Conservation (phyloP, 2,329 filamentous ascomycete genomes). For the Karstenula rhodostoma region DNA sequence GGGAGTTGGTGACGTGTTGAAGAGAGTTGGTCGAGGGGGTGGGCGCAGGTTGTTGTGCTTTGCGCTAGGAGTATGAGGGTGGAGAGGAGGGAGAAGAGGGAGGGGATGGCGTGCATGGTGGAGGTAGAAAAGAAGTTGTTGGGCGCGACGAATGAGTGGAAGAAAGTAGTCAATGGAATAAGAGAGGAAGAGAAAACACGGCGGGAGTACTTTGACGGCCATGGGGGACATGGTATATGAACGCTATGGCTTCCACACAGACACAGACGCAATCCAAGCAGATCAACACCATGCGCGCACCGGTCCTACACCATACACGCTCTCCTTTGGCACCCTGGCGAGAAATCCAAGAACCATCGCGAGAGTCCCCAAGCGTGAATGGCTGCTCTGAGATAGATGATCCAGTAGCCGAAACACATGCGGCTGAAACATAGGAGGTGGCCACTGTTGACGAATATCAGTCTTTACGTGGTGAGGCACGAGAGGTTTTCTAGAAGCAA, state of each 20-base stretch:
- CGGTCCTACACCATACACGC: not conserved
- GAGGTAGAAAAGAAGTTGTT: not conserved
- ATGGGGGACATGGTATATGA: not conserved
- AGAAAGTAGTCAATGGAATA: not conserved
- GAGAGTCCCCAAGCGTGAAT: not conserved
- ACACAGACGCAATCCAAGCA: not conserved
- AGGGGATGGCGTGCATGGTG: not conserved
- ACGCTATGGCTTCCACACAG: not conserved
- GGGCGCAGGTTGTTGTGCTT: not conserved
- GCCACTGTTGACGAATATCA: not conserved
- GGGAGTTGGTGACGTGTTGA: too few relatives aligned
- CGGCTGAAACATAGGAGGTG: not conserved
- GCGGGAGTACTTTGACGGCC: not conserved
- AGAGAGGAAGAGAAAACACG: not conserved
- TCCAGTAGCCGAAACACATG: not conserved
- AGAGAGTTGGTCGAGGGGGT: not conserved
- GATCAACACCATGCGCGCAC: not conserved
- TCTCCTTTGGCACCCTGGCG: not conserved
- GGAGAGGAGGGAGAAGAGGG: not conserved
- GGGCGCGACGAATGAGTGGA: not conserved
- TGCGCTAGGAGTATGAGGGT: not conserved
- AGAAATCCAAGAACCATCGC: not conserved
- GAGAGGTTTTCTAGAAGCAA: not conserved
- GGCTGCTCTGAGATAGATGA: not conserved
- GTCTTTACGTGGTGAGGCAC: not conserved